Evolutionary conservation across 257 asterid genomes (phyloP), one percentile per base, ranked within the genome.

Genomic region (Parsonsia alboflavescens): DNA sequence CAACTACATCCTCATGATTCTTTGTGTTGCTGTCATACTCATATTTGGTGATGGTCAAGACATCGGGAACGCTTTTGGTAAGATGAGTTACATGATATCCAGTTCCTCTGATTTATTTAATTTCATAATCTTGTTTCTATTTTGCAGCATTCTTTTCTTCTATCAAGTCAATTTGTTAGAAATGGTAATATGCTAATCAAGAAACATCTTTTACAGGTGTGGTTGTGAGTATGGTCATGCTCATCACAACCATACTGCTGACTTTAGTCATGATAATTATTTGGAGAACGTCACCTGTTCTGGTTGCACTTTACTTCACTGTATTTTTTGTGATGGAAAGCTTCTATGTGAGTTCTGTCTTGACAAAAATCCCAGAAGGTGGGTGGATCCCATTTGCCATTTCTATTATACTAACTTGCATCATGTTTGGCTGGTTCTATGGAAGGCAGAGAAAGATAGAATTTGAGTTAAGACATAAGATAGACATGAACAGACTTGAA

Each of bases 351-450:
- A 79, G 75, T 49, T 81, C 86, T 17, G 81, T 82, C 65, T 76
- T 79, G 16, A 79, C 74, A 44, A 82, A 82, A 68, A 65, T 82
- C 17, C 76, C 84, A 48, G 80, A 82, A 82, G 86, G 86, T n/a
- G 86, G 86, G 45, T 82, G 84, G 84, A 80, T 82, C 39, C 86
- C 86, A 30, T 82, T 82, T 74, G 84, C 80, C 63, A 79, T 82
- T 58, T 73, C 80, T 26, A 16, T 79, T 33, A 33, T 76, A 46
- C 82, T 82, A 5, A 82, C 83, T 59, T 61, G 79, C 22, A 79
- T 82, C 66, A 82, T 82, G 86, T 79, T 82, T 63, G 80, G 81
- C 50, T 82, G 86, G 86, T 79, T 76, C 76, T 79, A 79, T 57
- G 86, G 86, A 41, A 73, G 86, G 45, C 79, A 73, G 62, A 77